Base-by-base conservation (phyloP, 768 basidiomycete species). In the Lyophyllum atratum region DNA sequence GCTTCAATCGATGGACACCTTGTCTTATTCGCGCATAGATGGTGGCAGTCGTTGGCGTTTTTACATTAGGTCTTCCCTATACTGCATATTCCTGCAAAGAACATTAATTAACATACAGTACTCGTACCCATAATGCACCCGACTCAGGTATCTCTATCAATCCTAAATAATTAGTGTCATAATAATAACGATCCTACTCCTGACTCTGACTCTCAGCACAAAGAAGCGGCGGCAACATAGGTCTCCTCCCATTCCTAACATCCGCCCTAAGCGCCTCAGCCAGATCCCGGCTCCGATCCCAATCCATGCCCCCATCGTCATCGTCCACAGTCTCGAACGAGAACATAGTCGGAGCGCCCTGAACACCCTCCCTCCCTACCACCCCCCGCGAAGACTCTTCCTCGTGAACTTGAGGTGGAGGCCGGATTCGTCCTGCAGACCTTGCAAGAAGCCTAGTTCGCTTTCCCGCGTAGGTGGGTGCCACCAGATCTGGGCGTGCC, bases 401-500 rank as follows among this genome's bases (percentile, higher is more conserved):
- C 19, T 45, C 42, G 39, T 59, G 28, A 22, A 19, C 15, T 26
- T 49, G 48, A 28, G 33, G 39, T 9, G 29, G 55, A 14, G 43
- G 34, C 14, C 50, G 48, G 19, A 31, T 37, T 17, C 26, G 50
- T 11, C 55, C 52, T n/a, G 49, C 52, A 19, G 48, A 47, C 22
- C 61, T 54, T 19, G 59, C 66, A 19, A 64, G 40, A 14, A 67
- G 54, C 47, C 59, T 64, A 14, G 69, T 68, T 10, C 68, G 62
- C 49, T 68, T 72, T 5, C 47, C 45, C 42, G 60, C 48, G 54
- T 75, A 77, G 0, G 71, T 65, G 2, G 70, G 62, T 7, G 65
- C 64, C 1, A 77, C 74, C 8, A 76, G 71, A 52, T 79, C 74
- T 2, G 82, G 83, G 25, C 76, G 74, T 11, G 79, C 80, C 14